phyloP scores from a whole-genome alignment of 2,329 filamentous ascomycete genomes.

The Colletotrichum kahawae region DNA sequence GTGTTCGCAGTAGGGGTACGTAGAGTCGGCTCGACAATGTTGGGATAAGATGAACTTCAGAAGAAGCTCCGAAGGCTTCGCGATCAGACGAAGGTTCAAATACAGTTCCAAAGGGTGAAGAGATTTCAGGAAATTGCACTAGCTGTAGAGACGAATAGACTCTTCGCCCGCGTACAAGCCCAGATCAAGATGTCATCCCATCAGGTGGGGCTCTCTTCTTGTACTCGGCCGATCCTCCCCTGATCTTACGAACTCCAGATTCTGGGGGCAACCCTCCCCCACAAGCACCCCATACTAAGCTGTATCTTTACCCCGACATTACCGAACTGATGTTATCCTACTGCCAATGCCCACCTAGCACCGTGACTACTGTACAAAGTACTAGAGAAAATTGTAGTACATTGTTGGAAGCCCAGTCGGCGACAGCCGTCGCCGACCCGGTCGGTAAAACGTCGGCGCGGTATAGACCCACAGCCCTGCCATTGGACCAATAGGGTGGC shows the following conservation, averaged over 20 bases:
- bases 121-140: neutral
- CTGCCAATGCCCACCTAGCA: neutral
- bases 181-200: neutral
- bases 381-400: neutral
- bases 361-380: neutral
- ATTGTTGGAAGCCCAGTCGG: too few relatives aligned
- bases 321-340: neutral
- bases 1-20: conserved; percentile 1
- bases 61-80: neutral
- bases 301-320: conserved; percentile 9
- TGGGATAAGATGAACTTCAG: neutral
- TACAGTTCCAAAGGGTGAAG: neutral
- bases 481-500: too few relatives aligned
- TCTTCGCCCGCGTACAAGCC: neutral
- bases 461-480: too few relatives aligned
- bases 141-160: neutral
- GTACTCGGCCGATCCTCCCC: neutral
- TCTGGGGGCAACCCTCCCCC: neutral
- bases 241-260: neutral
- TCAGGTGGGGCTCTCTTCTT: neutral
- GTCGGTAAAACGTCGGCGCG: too few relatives aligned
- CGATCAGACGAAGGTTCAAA: neutral
- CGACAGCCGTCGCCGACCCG: too few relatives aligned
- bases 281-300: neutral
- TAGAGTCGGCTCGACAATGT: neutral